Evolutionary conservation across 352 stramenopile genomes (phyloP), one percentile per base, ranked within the genome.

Genomic region (Phytophthora cajani): DNA sequence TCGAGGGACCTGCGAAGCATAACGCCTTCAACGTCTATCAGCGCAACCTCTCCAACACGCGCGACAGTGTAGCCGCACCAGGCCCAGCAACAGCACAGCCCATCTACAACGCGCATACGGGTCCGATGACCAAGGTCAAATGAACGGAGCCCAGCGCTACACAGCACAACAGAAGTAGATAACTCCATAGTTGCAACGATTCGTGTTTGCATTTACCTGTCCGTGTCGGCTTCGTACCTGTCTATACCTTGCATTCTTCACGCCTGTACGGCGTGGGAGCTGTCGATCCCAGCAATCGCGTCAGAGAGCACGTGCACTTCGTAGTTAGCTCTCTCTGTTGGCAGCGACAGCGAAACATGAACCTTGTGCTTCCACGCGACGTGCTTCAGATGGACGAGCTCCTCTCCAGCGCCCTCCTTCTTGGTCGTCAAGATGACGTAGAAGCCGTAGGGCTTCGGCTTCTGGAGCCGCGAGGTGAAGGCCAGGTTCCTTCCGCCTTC

Each of bases 1-100:
- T 94, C 42, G 84, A 94, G 42, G 87, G 83, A 0, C 83, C 87
- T 14, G 83, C 84, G 52, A 92, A 92, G 80, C 89, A 90, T 71
- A 88, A 87, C 69, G 84, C 84, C n/a, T 92, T 92, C 67, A 70
- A 64, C 11, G 69, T 77, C 5, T 94, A 86, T 60, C 67, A 91
- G 70, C 72, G 64, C 21, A 60, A 33, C n/a, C 62, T 58, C 42
- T 54, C 69, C 55, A 75, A 66, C 40, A 27, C 56, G 21, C 62
- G 67, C 25, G 63, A 73, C 51, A 69, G 30, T 40, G 50, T 60
- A 46, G 16, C 42, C 2, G 16, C 40, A 3, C 16, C 42, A 49
- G 38, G 12, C 11, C 36, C 74, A 3, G 52, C 58, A 11, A 83
- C 74, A 38, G 72, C 72, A 8, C 67, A 70, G 12, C 78, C 75